A percentile compares a stretch with the other conserved stretches of the same genome.
phyloP scores from a whole-genome alignment of 2,329 filamentous ascomycete species.

The Colletotrichum agaves region DNA sequence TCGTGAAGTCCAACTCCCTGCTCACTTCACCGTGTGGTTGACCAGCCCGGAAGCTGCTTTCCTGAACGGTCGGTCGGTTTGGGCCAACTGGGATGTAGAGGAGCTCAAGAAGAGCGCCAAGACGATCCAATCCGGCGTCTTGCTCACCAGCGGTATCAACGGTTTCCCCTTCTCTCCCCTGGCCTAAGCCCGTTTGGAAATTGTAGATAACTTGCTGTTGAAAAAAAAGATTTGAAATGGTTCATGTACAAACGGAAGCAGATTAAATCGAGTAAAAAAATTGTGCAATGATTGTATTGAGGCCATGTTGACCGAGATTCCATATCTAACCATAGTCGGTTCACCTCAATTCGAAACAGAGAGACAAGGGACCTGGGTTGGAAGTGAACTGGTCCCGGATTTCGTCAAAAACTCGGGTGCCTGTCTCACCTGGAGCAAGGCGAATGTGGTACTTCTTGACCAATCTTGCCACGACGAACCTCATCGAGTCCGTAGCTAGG shows the following conservation, averaged over 20 bases:
- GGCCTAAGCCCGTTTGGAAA: not conserved
- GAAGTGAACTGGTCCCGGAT: conserved; percentile 34
- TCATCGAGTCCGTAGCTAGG: conserved; percentile 32
- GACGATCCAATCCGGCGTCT: conserved; percentile 15
- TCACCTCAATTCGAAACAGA: conserved; percentile 35
- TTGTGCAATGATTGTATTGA: not conserved
- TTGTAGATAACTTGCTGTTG: not conserved
- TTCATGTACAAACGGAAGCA: not conserved
- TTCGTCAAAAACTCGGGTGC: conserved; percentile 32
- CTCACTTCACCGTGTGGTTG: conserved; percentile 56
- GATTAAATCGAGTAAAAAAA: not conserved
- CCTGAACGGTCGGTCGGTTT: conserved; percentile 57
- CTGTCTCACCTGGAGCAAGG: conserved; percentile 31
- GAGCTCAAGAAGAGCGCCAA: conserved; percentile 51
- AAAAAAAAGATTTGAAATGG: not conserved
- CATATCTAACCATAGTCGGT: not conserved
- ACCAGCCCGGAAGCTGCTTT: conserved; percentile 57
- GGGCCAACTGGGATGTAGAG: conserved; percentile 62
- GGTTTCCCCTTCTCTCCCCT: conserved; percentile 25
- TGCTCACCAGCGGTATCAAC: conserved; percentile 29
- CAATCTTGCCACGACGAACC: conserved; percentile 33
- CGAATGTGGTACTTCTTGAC: conserved; percentile 31
- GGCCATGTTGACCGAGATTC: not conserved
- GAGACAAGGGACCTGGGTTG: conserved; percentile 32
- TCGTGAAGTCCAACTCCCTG: conserved; percentile 48